Evolutionary conservation across 192 early-diverging fungal species (phyloP).

Genomic region (Dimargaris cristalligena): DNA sequence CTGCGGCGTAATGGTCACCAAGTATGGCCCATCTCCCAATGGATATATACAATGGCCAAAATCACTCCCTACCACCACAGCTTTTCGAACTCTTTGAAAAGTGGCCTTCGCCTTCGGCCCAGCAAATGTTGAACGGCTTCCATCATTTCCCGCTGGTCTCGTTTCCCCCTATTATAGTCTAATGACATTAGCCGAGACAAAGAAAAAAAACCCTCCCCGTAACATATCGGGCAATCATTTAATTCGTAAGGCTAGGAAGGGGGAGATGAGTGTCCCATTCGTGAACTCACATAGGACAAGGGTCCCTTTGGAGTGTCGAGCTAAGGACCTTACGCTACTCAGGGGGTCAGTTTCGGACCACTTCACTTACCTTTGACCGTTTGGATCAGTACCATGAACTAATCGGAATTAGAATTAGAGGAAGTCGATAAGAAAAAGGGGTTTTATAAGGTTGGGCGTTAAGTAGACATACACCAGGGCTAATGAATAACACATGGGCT

Average conservation of each 20-base stretch:
- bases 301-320: neutral
- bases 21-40: too few species aligned
- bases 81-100: slow-evolving; percentile 6
- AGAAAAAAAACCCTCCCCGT: neutral
- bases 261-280: neutral
- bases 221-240: neutral
- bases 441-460: too few species aligned
- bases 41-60: too few species aligned
- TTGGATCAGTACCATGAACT: slow-evolving; percentile 7
- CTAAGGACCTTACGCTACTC: neutral
- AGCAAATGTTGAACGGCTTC: neutral
- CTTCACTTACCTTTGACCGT: slow-evolving; percentile 4
- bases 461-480: too few species aligned
- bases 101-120: neutral
- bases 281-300: neutral
- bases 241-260: neutral
- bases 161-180: slow-evolving; percentile 5
- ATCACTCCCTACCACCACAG: slow-evolving; percentile 7
- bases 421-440: neutral
- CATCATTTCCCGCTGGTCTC: neutral
- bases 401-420: neutral
- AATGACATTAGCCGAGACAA: neutral
- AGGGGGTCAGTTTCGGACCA: too few species aligned
- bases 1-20: too few species aligned
- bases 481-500: too few species aligned